These are phyloP conservation scores for Lachancea quebecensis DNA, from an alignment of 805 yeast species.

Conservation along the genomic window DNA sequence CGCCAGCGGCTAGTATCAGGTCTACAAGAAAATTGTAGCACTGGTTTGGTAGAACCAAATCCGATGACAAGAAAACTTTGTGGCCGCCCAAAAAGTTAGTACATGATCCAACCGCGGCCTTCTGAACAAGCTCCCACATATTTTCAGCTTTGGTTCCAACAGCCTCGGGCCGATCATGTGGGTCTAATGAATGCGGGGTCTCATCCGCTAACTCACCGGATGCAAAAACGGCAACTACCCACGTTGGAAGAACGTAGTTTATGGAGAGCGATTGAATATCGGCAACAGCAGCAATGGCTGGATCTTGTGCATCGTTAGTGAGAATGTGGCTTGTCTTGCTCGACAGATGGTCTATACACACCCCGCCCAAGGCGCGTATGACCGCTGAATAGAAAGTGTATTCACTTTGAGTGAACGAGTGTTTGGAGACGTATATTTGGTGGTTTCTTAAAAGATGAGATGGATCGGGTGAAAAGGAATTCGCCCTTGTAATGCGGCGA, in stretches of 20 bases:
- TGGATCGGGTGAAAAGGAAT: conserved; percentile 62
- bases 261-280: conserved; percentile 37
- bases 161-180: conserved; percentile 9
- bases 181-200: conserved; percentile 43
- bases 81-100: conserved; percentile 37
- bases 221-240: conserved; percentile 70
- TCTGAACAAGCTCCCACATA: conserved; percentile 4
- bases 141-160: neutral
- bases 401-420: conserved; percentile 54
- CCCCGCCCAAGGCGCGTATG: conserved; percentile 67
- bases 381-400: conserved; percentile 58
- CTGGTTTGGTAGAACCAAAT: conserved; percentile 46
- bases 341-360: conserved; percentile 51
- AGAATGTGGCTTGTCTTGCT: conserved; percentile 75
- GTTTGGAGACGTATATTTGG: conserved; percentile 53
- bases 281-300: conserved; percentile 49
- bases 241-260: conserved; percentile 63
- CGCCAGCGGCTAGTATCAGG: conserved; percentile 50
- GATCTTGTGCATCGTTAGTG: conserved; percentile 49
- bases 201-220: conserved; percentile 46
- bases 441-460: conserved; percentile 54
- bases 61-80: conserved; percentile 45
- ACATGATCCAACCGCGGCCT: neutral
- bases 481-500: conserved; percentile 20
- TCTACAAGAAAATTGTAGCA: conserved; percentile 35